Conservation (phyloP, 768 basidiomycete species). For the Infundibulicybe gibba region DNA sequence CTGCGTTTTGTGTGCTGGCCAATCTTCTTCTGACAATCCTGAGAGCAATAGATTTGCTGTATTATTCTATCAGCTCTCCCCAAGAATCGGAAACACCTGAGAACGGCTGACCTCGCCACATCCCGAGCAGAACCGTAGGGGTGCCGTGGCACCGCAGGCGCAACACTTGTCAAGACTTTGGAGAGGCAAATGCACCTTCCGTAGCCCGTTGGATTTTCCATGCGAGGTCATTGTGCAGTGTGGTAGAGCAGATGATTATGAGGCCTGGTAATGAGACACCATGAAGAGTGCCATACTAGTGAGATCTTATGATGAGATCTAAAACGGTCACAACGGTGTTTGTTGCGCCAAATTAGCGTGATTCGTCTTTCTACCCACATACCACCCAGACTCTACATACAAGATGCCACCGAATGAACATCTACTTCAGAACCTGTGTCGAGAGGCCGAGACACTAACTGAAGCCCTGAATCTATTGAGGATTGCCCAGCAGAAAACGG, state of each 20-base stretch:
- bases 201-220: too few relatives aligned
- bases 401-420: not conserved
- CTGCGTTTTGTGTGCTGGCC: slow-evolving; percentile 21
- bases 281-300: too few relatives aligned
- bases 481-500: slow-evolving; percentile 29
- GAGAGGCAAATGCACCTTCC: slow-evolving; percentile 3
- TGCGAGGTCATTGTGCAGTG: too few relatives aligned
- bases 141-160: slow-evolving; percentile 3
- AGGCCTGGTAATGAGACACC: too few relatives aligned
- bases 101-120: slow-evolving; percentile 7
- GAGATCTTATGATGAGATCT: too few relatives aligned
- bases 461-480: slow-evolving; percentile 29
- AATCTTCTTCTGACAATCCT: slow-evolving; percentile 26
- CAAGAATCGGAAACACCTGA: not conserved
- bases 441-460: slow-evolving; percentile 27
- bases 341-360: too few relatives aligned
- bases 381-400: too few relatives aligned
- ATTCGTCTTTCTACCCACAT: too few relatives aligned
- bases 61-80: not conserved
- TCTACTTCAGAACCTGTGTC: slow-evolving; percentile 16
- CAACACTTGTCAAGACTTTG: slow-evolving; percentile 8
- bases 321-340: too few relatives aligned
- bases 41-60: slow-evolving; percentile 26
- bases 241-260: too few relatives aligned
- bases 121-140: slow-evolving; percentile 6